Evolutionary conservation across 2,329 filamentous ascomycete genomes (phyloP).

Genomic region (Trichoderma sp.): DNA sequence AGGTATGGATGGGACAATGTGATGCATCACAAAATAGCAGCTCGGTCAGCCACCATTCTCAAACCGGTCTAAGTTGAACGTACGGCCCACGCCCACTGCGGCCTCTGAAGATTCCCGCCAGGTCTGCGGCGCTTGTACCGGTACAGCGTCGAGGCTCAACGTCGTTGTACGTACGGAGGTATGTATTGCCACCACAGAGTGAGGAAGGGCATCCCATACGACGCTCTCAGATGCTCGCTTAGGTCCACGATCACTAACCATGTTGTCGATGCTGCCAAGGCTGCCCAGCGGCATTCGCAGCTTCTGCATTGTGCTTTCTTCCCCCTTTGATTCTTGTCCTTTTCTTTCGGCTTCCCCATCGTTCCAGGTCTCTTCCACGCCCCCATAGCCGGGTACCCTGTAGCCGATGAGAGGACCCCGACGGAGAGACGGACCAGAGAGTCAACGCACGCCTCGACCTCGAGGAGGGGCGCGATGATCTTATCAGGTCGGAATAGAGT

Average conservation of each 20-base stretch:
- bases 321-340: neutral
- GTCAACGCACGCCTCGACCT: neutral
- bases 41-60: constrained; percentile 15
- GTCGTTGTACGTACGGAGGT: no score
- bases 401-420: neutral
- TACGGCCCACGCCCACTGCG: neutral
- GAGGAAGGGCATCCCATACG: no score
- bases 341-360: no score
- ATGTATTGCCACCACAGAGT: neutral
- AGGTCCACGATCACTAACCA: constrained; percentile 3
- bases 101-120: neutral
- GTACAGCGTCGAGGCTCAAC: neutral
- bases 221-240: neutral
- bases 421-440: neutral
- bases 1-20: neutral
- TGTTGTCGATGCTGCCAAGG: neutral
- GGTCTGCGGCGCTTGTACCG: neutral
- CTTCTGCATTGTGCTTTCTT: neutral
- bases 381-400: neutral
- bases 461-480: constrained; percentile 1
- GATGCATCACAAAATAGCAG: constrained; percentile 16
- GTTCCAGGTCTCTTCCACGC: neutral
- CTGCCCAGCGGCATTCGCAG: no score
- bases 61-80: neutral
- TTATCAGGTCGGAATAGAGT: constrained; percentile 20